These are phyloP conservation scores for Trichomonas vaginalis DNA, from an alignment of 208 protist species.

Conservation along the genomic window DNA sequence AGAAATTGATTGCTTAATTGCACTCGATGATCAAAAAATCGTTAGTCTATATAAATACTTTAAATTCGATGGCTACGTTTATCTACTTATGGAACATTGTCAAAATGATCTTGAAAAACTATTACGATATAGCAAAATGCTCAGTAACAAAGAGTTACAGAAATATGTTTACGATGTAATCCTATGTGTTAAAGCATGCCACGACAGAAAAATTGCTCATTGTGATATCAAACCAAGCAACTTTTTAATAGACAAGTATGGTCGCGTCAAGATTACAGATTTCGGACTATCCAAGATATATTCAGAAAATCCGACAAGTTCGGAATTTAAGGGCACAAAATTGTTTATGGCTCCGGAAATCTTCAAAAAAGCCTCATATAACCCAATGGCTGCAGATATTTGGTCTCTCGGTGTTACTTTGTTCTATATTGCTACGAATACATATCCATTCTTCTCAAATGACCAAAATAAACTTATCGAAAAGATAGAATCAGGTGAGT, in stretches of 20 bases:
- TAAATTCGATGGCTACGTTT: background rate
- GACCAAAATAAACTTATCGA: background rate
- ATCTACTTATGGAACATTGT: background rate
- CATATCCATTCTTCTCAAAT: background rate
- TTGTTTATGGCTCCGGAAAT: slow-evolving; percentile 49
- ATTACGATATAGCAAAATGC: background rate
- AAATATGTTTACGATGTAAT: slow-evolving; percentile 31
- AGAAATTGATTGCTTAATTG: background rate
- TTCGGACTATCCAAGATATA: slow-evolving; percentile 32
- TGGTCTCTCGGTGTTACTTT: slow-evolving; percentile 48
- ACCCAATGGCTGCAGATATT: slow-evolving; percentile 39
- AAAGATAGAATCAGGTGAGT: background rate
- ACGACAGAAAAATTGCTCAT: slow-evolving; percentile 31
- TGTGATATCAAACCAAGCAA: slow-evolving; percentile 36
- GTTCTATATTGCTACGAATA: background rate
- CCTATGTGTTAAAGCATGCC: slow-evolving; percentile 27
- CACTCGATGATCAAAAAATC: background rate
- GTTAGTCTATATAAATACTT: background rate
- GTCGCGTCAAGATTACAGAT: slow-evolving; percentile 34
- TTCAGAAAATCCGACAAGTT: background rate
- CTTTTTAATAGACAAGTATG: slow-evolving; percentile 27
- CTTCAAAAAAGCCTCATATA: slow-evolving; percentile 32
- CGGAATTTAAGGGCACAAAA: slow-evolving; percentile 39
- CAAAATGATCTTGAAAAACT: background rate
- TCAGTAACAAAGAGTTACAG: slow-evolving; percentile 4